These are phyloP conservation scores for Knoxia roxburghii DNA, from an alignment of 257 asterid species.

Conservation along the genomic window DNA sequence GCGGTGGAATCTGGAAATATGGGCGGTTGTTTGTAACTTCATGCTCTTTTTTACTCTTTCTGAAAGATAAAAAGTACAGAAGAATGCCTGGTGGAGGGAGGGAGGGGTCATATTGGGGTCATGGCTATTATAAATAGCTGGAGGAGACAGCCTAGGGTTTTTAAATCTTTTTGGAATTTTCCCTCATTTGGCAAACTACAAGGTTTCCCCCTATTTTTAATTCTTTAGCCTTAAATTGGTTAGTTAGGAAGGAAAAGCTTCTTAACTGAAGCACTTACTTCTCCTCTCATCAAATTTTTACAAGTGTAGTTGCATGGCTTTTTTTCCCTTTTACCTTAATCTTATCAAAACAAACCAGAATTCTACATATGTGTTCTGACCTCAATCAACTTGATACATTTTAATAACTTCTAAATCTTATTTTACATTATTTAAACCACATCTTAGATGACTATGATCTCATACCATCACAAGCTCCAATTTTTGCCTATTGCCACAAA, in stretches of 20 bases:
- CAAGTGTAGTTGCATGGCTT: background rate
- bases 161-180: conserved; percentile 45
- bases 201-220: conserved; percentile 11
- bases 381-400: conserved; percentile 11
- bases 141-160: conserved; percentile 39
- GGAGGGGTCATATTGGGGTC: conserved; percentile 45
- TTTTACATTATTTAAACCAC: no score
- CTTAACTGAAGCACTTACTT: conserved; percentile 7
- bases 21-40: conserved; percentile 29
- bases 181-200: conserved; percentile 52
- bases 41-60: conserved; percentile 32
- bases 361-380: background rate
- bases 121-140: conserved; percentile 79
- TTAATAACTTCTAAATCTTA: background rate
- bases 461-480: background rate
- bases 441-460: no score
- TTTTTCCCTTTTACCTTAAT: background rate
- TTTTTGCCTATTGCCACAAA: background rate
- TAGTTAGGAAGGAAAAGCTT: conserved; percentile 14
- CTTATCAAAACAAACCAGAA: background rate
- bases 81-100: conserved; percentile 74
- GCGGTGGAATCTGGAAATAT: conserved; percentile 28
- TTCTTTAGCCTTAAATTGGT: conserved; percentile 23
- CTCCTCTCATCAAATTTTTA: conserved; percentile 9
- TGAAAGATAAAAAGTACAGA: conserved; percentile 53